These are phyloP conservation scores for Paralagenidium karlingii DNA, from an alignment of 352 stramenopile species.

Conservation along the genomic window DNA sequence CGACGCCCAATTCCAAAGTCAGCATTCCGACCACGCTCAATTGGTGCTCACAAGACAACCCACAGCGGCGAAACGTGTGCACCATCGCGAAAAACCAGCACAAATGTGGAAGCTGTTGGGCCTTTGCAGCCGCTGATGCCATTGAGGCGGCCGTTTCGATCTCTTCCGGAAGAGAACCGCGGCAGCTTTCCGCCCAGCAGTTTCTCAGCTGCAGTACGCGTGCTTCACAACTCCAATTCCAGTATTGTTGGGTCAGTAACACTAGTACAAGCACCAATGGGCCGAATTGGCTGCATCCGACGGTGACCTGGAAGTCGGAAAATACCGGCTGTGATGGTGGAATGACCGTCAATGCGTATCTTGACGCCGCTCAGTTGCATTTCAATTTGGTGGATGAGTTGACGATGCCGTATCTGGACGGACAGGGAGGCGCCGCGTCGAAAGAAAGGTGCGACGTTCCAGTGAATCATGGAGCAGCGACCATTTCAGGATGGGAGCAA, in stretches of 20 bases:
- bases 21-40: slow-evolving; percentile 20
- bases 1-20: slow-evolving; percentile 10
- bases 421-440: neutral
- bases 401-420: slow-evolving; percentile 46
- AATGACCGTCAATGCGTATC: slow-evolving; percentile 63
- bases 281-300: slow-evolving; percentile 36
- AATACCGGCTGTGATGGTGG: slow-evolving; percentile 63
- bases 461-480: slow-evolving; percentile 27
- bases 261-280: slow-evolving; percentile 26
- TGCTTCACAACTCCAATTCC: slow-evolving; percentile 48
- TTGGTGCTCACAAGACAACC: slow-evolving; percentile 67
- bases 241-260: slow-evolving; percentile 60
- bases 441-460: slow-evolving; percentile 23
- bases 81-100: slow-evolving; percentile 67
- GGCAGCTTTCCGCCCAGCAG: slow-evolving; percentile 64
- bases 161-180: slow-evolving; percentile 17
- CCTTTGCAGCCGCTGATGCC: slow-evolving; percentile 62
- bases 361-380: slow-evolving; percentile 37
- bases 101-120: slow-evolving; percentile 71
- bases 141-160: slow-evolving; percentile 66
- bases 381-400: slow-evolving; percentile 46
- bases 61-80: slow-evolving; percentile 45
- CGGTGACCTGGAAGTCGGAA: slow-evolving; percentile 57
- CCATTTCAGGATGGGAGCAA: slow-evolving; percentile 56
- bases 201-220: slow-evolving; percentile 64